These are phyloP conservation scores for Termitomyces sp. DNA, from an alignment of 768 basidiomycete genomes.

Conservation along the genomic window DNA sequence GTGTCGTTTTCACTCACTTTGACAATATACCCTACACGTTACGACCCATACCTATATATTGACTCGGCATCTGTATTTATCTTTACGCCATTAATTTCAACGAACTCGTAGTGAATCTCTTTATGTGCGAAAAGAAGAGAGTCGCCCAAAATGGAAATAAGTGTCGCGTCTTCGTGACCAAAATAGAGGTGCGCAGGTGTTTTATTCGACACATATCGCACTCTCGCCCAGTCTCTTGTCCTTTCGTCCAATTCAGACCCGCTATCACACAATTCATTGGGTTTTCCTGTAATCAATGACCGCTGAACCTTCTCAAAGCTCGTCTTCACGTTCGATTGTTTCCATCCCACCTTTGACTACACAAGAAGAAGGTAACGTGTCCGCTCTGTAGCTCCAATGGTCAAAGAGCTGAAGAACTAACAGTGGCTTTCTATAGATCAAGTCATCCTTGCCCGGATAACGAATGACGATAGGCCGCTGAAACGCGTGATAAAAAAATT, in stretches of 20 bases:
- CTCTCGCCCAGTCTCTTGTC: not conserved
- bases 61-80: not conserved
- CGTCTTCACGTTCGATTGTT: slow-evolving; percentile 24
- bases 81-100: not conserved
- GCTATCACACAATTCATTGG: not conserved
- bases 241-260: not conserved
- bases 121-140: not conserved
- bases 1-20: not conserved
- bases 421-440: slow-evolving; percentile 50
- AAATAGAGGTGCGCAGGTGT: not conserved
- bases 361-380: slow-evolving; percentile 61
- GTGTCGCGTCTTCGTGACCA: not conserved
- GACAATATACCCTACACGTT: slow-evolving; percentile 3
- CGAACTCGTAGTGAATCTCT: not conserved
- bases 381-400: slow-evolving; percentile 5
- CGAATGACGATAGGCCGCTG: slow-evolving; percentile 78
- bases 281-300: slow-evolving; percentile 9
- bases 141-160: slow-evolving; percentile 3
- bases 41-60: slow-evolving; percentile 1
- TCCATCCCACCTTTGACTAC: slow-evolving; percentile 46
- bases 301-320: slow-evolving; percentile 16
- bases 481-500: slow-evolving; percentile 81
- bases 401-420: slow-evolving; percentile 24
- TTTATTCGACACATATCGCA: not conserved
- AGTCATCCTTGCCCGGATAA: slow-evolving; percentile 78